Percentiles rank a stretch among this genome's conserved stretches.
These are phyloP conservation scores for Cyberlindnera japonica DNA, from an alignment of 805 yeast genomes.

Conservation along the genomic window DNA sequence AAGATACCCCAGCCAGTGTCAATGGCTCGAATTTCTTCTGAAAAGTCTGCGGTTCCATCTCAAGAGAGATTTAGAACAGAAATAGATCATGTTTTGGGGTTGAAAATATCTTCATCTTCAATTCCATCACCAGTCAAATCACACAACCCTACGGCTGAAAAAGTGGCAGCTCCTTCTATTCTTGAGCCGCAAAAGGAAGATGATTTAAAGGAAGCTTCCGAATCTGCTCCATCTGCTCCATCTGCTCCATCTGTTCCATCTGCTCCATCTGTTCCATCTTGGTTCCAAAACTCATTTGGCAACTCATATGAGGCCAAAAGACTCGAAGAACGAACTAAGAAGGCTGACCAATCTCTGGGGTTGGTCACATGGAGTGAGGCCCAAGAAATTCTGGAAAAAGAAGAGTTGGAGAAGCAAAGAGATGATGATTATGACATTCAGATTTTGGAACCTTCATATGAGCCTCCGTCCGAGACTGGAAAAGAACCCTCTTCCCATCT, in stretches of 20 bases:
- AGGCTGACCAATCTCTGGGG: slow-evolving; percentile 29
- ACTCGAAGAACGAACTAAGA: slow-evolving; percentile 4
- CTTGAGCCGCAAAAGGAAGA: too few species aligned
- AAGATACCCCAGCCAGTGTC: not conserved
- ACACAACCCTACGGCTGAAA: too few species aligned
- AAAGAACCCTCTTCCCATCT: too few species aligned
- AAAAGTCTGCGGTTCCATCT: not conserved
- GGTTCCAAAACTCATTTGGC: slow-evolving; percentile 23
- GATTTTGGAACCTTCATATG: slow-evolving; percentile 7
- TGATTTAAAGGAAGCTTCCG: too few species aligned
- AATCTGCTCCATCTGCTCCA: too few species aligned
- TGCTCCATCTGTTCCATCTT: slow-evolving; percentile 23
- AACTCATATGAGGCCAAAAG: slow-evolving; percentile 11
- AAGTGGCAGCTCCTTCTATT: too few species aligned
- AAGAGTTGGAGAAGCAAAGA: slow-evolving; percentile 5
- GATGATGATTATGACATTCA: slow-evolving; percentile 20
- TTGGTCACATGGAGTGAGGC: slow-evolving; percentile 51
- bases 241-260: too few species aligned
- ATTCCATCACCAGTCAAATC: slow-evolving; percentile 1
- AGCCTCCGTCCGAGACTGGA: too few species aligned
- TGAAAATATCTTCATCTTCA: slow-evolving; percentile 7
- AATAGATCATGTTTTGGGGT: slow-evolving; percentile 19
- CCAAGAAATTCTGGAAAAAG: slow-evolving; percentile 28
- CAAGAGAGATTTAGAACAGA: slow-evolving; percentile 14
- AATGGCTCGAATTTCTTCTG: not conserved